These are phyloP conservation scores for Pseudocercospora fijiensis DNA, from an alignment of 2,329 filamentous ascomycete species.

Conservation along the genomic window DNA sequence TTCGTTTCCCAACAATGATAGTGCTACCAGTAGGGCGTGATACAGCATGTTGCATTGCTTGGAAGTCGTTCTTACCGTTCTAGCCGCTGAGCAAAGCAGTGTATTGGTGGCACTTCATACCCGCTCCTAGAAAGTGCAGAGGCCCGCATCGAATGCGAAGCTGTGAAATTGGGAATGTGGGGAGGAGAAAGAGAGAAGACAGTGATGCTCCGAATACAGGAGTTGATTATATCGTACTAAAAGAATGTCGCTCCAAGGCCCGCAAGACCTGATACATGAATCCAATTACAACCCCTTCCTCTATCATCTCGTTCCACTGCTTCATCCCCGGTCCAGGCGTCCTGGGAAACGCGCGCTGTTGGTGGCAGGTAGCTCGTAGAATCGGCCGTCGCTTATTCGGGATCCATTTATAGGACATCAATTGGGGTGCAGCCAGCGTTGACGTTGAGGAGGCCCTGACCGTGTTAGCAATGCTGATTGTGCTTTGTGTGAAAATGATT, in stretches of 20 bases:
- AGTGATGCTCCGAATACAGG: background rate
- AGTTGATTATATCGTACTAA: conserved; percentile 5
- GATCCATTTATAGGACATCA: background rate
- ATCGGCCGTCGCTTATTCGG: background rate
- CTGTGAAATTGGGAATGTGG: background rate
- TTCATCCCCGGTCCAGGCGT: conserved; percentile 1
- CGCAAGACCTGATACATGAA: conserved; percentile 1
- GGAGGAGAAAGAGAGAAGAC: background rate
- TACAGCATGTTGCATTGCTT: background rate
- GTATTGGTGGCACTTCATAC: too few relatives aligned
- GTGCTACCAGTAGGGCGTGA: background rate
- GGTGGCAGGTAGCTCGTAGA: background rate
- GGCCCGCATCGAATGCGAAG: too few relatives aligned
- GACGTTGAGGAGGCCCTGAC: conserved; percentile 8
- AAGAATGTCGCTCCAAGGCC: conserved; percentile 4
- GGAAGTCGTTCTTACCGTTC: too few relatives aligned
- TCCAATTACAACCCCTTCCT: conserved; percentile 3
- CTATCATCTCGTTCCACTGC: background rate
- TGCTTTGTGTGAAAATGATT: background rate
- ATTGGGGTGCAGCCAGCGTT: conserved; percentile 8
- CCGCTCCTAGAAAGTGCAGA: too few relatives aligned
- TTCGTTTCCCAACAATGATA: background rate
- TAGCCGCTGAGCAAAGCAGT: too few relatives aligned
- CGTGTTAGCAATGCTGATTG: background rate
- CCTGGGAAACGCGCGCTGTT: background rate